Conservation (phyloP, 139 green algal species). For the Microglena sp. region DNA sequence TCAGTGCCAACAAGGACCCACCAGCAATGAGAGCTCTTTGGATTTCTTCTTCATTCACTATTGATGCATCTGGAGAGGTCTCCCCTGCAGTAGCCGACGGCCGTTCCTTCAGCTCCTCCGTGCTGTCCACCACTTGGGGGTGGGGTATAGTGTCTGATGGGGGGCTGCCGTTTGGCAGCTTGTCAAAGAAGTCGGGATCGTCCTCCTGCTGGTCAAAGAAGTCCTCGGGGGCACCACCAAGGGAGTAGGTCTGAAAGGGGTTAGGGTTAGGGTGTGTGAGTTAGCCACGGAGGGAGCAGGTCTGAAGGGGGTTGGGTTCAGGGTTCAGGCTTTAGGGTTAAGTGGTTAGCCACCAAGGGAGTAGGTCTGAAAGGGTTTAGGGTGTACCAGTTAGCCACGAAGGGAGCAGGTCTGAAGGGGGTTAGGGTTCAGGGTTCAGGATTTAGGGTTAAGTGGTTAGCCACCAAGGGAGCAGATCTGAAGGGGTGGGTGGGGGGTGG, state of each 20-base stretch:
- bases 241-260: background rate
- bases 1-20: no score
- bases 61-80: conserved; percentile 6
- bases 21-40: conserved; percentile 69
- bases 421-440: no score
- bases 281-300: no score
- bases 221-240: conserved; percentile 12
- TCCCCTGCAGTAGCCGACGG: background rate
- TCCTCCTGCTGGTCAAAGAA: conserved; percentile 34
- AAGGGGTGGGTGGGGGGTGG: background rate
- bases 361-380: background rate
- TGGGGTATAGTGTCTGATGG: no score
- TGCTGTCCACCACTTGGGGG: no score
- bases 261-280: no score
- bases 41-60: conserved; percentile 64
- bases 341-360: background rate
- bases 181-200: conserved; percentile 64
- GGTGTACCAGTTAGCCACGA: no score
- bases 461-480: background rate
- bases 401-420: background rate
- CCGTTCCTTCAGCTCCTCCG: conserved; percentile 1
- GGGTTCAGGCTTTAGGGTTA: no score
- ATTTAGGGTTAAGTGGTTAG: no score
- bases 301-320: no score
- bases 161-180: no score